phyloP scores from a whole-genome alignment of 805 yeast genomes.

The Starmerella cellae region DNA sequence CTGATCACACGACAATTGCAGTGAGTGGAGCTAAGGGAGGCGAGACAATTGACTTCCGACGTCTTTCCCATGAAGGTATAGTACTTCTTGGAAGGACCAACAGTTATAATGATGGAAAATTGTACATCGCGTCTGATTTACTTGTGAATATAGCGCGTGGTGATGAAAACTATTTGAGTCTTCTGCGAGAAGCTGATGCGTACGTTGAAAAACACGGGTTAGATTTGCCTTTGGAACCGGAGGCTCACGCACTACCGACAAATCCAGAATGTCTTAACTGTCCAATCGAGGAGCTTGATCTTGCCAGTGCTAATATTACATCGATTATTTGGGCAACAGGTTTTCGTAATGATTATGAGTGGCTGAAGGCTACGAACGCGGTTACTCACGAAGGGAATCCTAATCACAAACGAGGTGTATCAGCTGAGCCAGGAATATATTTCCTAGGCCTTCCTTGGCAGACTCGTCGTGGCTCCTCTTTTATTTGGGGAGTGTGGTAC shows the following conservation, averaged over 20 bases:
- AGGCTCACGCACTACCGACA: constrained; percentile 10
- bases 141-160: constrained; percentile 9
- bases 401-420: constrained; percentile 14
- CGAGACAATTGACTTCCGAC: constrained; percentile 17
- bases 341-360: constrained; percentile 13
- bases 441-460: constrained; percentile 19
- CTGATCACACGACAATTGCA: constrained; percentile 16
- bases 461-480: constrained; percentile 18
- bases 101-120: constrained; percentile 4
- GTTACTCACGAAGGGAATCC: constrained; percentile 6
- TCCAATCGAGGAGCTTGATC: constrained; percentile 11
- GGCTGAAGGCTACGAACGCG: constrained; percentile 10
- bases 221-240: constrained; percentile 14
- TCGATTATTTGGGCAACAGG: constrained; percentile 19
- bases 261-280: constrained; percentile 10
- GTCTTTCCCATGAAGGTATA: constrained; percentile 10
- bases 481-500: constrained; percentile 20
- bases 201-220: constrained; percentile 10
- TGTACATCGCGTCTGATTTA: constrained; percentile 9
- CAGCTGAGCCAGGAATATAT: constrained; percentile 15
- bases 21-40: constrained; percentile 19
- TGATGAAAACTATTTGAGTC: constrained; percentile 13
- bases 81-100: constrained; percentile 14
- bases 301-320: constrained; percentile 5
- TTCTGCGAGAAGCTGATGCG: constrained; percentile 15